Evolutionary conservation across 140 eudicot genomes (phyloP), one percentile per base, ranked within the genome.

Genomic region (Artemisia princeps): DNA sequence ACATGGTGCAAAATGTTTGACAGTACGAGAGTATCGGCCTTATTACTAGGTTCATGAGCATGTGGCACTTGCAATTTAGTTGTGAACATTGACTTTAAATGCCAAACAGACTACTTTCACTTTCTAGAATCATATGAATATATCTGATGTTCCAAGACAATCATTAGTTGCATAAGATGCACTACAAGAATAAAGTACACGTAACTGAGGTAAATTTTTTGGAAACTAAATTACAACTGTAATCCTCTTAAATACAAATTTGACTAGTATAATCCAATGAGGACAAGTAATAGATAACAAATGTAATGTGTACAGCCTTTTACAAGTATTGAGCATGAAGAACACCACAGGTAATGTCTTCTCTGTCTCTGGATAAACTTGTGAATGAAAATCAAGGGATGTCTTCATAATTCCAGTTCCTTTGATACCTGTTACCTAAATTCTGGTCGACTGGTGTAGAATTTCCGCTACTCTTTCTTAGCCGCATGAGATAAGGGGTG

Each of bases 341-440:
- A 54, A 55, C 60, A 19, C 26, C 10, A 55, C 23, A 19, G 10
- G 50, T 22, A 42, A 37, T 24, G 49, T 45, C 65, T 14, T 54
- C 51, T 67, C 11, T 10, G 49, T 57, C 59, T 12, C 37, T 30
- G 56, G 13, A 15, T 3, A 13, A 13, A 58, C 40, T 40, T 37
- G 56, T 67, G 57, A 66, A 14, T 58, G n/a, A 22, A 40, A 59
- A 68, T 75, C 75, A 75, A 61, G 64, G 65, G 30, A 45, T 54
- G 12, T 69, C 71, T 55, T 62, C 54, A 13, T 10, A 30, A 61
- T 75, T 74, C 70, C 59, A 37, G 63, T 67, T 60, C 9, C 49
- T 50, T 67, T 58, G 48, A 20, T 67, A 64, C 65, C 9, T 20
- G 10, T 40, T 11, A 33, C 53, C 52, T 12, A 37, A 15, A 52